A percentile compares a stretch with the other conserved stretches of the same genome.
Conservation (phyloP, 2,329 filamentous ascomycete species). For the Exophiala oligosperma region DNA sequence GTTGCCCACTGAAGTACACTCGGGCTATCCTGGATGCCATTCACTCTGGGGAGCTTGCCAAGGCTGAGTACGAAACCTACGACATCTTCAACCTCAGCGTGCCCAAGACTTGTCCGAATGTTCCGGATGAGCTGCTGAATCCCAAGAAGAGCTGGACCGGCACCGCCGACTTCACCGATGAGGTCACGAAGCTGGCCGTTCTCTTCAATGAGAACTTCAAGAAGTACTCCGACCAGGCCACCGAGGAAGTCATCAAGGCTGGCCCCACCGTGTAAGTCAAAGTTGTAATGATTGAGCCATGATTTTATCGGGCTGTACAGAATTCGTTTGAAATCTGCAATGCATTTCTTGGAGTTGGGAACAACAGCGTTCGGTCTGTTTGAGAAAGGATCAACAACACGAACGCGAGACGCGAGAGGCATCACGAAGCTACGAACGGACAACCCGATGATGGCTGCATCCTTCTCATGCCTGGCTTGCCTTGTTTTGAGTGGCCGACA, state of each 20-base stretch:
- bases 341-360: slow-evolving; percentile 22
- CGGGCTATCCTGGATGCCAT: slow-evolving; percentile 97
- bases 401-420: slow-evolving; percentile 31
- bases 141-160: slow-evolving; percentile 89
- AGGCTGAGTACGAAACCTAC: slow-evolving; percentile 91
- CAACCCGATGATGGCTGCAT: slow-evolving; percentile 24
- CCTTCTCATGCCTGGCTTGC: slow-evolving; percentile 8
- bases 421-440: slow-evolving; percentile 28
- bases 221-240: slow-evolving; percentile 87
- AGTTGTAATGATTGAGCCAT: slow-evolving; percentile 2
- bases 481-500: slow-evolving; percentile 11
- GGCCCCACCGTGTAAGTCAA: slow-evolving; percentile 38
- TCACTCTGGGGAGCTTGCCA: slow-evolving; percentile 92
- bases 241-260: slow-evolving; percentile 69
- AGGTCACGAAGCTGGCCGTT: slow-evolving; percentile 85
- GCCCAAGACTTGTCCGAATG: slow-evolving; percentile 86
- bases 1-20: slow-evolving; percentile 97
- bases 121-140: slow-evolving; percentile 91
- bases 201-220: slow-evolving; percentile 97
- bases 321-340: slow-evolving; percentile 11
- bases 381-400: slow-evolving; percentile 19
- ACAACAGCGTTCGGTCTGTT: slow-evolving; percentile 23
- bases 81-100: slow-evolving; percentile 95
- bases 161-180: slow-evolving; percentile 75
- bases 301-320: slow-evolving; percentile 21